Base-by-base conservation (phyloP, 2,329 filamentous ascomycete genomes). In the Botrytis porri region DNA sequence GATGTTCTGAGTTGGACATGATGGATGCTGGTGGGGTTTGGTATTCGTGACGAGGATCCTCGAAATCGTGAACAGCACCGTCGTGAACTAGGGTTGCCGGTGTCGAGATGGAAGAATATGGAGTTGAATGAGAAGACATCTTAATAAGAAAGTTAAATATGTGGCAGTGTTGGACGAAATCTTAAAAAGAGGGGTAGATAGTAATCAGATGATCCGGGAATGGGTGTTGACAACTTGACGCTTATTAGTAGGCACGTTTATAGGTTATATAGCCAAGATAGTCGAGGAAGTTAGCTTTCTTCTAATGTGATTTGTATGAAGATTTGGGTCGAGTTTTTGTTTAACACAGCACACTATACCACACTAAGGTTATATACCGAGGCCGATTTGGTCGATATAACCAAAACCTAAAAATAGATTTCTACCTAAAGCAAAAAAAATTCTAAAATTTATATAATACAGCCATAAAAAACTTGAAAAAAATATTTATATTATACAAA, bases 1-100 rank as follows among this genome's bases (percentile, higher is more conserved):
- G 82, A 59, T 80, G 73, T 25, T 76, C 75, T 25, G 77, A 77
- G 22, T 70, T 54, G n/a, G 75, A 70, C 71, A 77, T 77, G 12
- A 51, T 71, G 32, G 62, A 69, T 39, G 65, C 73, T 10, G 75
- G 73, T 3, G 74, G 72, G 18, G 76, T 73, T n/a, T 63, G 65
- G 70, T 74, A 79, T n/a, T 73, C 74, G 70, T 77, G 73, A 16
- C 67, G 57, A 3, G 74, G 73, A 6, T 74, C 67, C 59, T 79
- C 77, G 54, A 79, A 77, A 9, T 70, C 60, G 54, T 70, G 67
- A 25, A 62, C 0, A 22, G 67, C 65, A 18, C 48, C 51, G n/a
- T 77, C 69, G 32, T 69, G 69, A n/a, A 61, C 41, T 70, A 39
- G 5, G 29, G 39, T 70, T 70, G 16, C 39, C 6, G 63, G 62